phyloP scores from a whole-genome alignment of 1,284 basidiomycete species.

The Peniophora sp. region DNA sequence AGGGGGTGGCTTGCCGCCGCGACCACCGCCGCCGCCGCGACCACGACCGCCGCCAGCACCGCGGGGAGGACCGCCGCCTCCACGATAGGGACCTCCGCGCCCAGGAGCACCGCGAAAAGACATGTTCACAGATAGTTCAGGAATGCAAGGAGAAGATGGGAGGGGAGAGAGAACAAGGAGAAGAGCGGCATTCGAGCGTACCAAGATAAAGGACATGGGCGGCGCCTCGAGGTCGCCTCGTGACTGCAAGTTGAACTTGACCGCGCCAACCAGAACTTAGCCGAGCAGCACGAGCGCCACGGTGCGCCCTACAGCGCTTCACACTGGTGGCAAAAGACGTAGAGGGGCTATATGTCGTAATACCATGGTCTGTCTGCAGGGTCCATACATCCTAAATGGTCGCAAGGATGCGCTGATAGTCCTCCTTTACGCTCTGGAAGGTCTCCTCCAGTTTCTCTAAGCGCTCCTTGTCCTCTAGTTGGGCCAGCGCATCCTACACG shows the following conservation, averaged over 20 bases:
- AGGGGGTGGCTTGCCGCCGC: neutral
- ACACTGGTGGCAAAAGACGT: too few relatives aligned
- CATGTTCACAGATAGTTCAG: neutral
- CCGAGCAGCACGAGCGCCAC: too few relatives aligned
- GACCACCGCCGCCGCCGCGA: neutral
- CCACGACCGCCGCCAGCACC: neutral
- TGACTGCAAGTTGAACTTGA: too few relatives aligned
- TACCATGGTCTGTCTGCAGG: too few relatives aligned
- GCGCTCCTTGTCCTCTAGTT: slow-evolving; percentile 80
- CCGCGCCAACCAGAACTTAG: too few relatives aligned
- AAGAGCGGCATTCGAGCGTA: too few relatives aligned
- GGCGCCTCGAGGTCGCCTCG: too few relatives aligned
- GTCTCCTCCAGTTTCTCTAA: slow-evolving; percentile 90
- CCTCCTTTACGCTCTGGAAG: slow-evolving; percentile 80
- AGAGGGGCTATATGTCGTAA: too few relatives aligned
- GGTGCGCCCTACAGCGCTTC: too few relatives aligned
- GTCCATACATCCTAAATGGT: slow-evolving; percentile 20
- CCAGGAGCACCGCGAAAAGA: neutral
- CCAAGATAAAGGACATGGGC: too few relatives aligned
- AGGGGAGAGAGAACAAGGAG: too few relatives aligned
- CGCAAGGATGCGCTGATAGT: slow-evolving; percentile 77
- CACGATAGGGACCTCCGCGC: neutral
- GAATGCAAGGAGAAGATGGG: neutral
- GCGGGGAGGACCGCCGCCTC: neutral
- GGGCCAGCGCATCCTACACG: slow-evolving; percentile 73